These are phyloP conservation scores for Naematelia aurantialba DNA, from an alignment of 768 basidiomycete genomes.

Conservation along the genomic window DNA sequence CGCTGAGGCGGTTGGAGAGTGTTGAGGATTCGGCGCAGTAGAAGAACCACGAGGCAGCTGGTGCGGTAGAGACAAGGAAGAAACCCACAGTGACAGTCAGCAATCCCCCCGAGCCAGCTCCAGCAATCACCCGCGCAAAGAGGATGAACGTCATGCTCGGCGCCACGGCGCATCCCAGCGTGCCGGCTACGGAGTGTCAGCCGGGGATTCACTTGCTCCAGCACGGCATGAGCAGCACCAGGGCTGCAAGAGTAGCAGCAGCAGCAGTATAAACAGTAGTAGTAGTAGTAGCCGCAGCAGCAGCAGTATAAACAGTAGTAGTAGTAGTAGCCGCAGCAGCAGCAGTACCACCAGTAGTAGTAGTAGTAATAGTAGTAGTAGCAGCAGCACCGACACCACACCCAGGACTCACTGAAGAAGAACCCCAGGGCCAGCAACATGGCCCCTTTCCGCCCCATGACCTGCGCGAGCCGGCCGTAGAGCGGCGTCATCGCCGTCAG, in stretches of 20 bases:
- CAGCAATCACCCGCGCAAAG: constrained; percentile 28
- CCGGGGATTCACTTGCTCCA: background rate
- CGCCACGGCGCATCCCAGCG: constrained; percentile 28
- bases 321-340: no score
- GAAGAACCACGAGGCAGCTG: background rate
- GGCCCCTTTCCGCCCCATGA: constrained; percentile 30
- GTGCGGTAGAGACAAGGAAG: background rate
- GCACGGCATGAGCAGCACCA: no score
- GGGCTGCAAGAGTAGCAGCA: no score
- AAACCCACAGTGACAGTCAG: constrained; percentile 36
- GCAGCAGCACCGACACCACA: no score
- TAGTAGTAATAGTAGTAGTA: no score
- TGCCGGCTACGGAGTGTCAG: constrained; percentile 23
- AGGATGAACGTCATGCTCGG: constrained; percentile 30
- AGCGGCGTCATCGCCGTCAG: constrained; percentile 41
- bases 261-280: no score
- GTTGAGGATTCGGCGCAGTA: background rate
- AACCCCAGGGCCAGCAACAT: constrained; percentile 27
- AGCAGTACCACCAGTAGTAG: no score
- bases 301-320: no score
- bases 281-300: no score
- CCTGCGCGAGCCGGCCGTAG: constrained; percentile 29
- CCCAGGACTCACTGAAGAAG: constrained; percentile 19
- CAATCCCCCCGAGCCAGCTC: constrained; percentile 34
- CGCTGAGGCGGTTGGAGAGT: background rate